Conservation (phyloP, 495 filamentous ascomycete genomes). For the Talaromyces proteolyticus region DNA sequence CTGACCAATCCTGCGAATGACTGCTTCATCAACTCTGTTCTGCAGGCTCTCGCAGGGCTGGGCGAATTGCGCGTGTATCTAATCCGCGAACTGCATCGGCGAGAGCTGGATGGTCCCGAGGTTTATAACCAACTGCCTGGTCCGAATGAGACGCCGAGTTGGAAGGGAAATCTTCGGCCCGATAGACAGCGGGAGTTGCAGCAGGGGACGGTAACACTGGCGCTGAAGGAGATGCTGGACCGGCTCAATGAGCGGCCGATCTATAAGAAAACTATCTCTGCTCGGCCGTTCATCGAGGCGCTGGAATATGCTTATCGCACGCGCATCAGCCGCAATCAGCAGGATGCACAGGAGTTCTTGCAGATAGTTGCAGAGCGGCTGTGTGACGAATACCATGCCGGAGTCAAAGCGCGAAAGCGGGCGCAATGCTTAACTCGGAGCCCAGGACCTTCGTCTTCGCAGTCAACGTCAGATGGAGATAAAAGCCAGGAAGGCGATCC, state of each 20-base stretch:
- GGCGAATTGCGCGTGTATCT: conserved; percentile 85
- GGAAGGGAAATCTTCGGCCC: conserved; percentile 32
- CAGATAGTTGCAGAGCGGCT: conserved; percentile 90
- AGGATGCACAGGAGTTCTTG: conserved; percentile 98
- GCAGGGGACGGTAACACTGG: conserved; percentile 74
- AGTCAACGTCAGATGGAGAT: neutral
- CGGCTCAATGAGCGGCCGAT: conserved; percentile 91
- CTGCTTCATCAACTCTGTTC: conserved; percentile 97
- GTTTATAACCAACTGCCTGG: conserved; percentile 56
- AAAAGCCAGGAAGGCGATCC: neutral
- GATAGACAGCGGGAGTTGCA: conserved; percentile 71
- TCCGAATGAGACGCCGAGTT: conserved; percentile 33
- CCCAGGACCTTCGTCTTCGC: conserved; percentile 10
- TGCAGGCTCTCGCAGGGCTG: conserved; percentile 94
- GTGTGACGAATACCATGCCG: conserved; percentile 89
- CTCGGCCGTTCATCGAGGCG: conserved; percentile 67
- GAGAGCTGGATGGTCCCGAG: conserved; percentile 65
- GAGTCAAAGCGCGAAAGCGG: conserved; percentile 57
- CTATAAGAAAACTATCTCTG: conserved; percentile 89
- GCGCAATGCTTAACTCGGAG: conserved; percentile 15
- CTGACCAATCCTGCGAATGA: conserved; percentile 91
- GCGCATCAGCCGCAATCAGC: conserved; percentile 86
- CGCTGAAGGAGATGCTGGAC: conserved; percentile 88
- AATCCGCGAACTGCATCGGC: conserved; percentile 80
- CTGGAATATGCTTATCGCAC: conserved; percentile 84